Evolutionary conservation across 257 asterid species (phyloP).

Genomic region (Solanum pimpinellifolium): DNA sequence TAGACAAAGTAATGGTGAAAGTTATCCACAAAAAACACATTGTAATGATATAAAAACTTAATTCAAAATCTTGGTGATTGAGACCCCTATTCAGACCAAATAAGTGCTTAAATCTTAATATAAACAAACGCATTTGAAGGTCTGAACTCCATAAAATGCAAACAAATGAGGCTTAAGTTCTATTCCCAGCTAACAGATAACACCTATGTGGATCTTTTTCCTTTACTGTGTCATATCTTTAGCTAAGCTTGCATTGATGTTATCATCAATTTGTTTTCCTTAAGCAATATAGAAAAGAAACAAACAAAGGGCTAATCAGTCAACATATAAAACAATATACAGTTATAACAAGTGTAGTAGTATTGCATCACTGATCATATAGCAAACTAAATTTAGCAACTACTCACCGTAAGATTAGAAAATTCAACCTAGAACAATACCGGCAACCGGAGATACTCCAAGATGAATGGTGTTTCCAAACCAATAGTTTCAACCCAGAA

Average conservation of each 20-base stretch:
- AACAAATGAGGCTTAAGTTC: not conserved
- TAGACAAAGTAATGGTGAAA: not conserved
- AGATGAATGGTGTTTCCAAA: not conserved
- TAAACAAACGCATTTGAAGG: not conserved
- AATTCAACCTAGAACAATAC: not conserved
- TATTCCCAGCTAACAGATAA: not conserved
- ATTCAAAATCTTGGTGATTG: not conserved
- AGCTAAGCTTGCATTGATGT: not conserved
- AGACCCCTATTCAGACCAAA: not conserved
- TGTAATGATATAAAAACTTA: not conserved
- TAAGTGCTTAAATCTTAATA: not conserved
- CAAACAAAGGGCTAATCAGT: not conserved
- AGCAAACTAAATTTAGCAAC: not conserved
- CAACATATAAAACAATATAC: not conserved
- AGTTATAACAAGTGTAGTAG: not conserved
- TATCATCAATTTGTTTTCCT: not conserved
- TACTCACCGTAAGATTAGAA: not conserved
- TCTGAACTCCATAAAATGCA: not conserved
- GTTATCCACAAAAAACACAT: not conserved
- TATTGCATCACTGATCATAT: not conserved
- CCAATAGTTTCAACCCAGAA: not conserved
- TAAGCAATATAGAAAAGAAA: not conserved
- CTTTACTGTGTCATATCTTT: not conserved
- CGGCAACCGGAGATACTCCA: not conserved
- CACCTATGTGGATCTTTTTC: not conserved